These are phyloP conservation scores for Solanum pinnatisectum DNA, from an alignment of 257 asterid species.

Conservation along the genomic window DNA sequence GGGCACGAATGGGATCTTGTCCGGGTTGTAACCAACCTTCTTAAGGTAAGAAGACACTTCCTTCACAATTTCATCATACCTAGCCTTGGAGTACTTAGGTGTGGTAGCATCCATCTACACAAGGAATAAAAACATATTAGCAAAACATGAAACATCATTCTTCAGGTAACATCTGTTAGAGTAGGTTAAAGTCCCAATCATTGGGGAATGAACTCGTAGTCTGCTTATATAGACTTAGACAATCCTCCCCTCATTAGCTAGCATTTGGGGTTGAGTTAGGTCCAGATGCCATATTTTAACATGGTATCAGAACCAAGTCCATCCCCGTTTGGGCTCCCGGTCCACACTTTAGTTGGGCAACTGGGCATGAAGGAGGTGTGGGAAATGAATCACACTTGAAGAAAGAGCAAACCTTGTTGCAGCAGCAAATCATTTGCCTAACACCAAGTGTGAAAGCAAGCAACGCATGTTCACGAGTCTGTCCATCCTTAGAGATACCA, in stretches of 20 bases:
- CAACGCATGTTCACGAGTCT: constrained; percentile 79
- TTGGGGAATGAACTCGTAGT: neutral
- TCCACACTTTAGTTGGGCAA: too few relatives aligned
- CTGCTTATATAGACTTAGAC: neutral
- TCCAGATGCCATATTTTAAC: neutral
- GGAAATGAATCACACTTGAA: neutral
- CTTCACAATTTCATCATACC: constrained; percentile 68
- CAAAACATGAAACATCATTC: neutral
- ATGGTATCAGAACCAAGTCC: too few relatives aligned
- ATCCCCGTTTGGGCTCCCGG: too few relatives aligned
- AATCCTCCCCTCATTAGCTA: neutral
- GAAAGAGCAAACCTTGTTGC: constrained; percentile 47
- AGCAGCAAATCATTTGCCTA: constrained; percentile 75
- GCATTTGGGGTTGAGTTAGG: neutral
- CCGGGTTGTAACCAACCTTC: constrained; percentile 83
- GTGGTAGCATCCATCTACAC: constrained; percentile 80
- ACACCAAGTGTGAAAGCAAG: constrained; percentile 85
- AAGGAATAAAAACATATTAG: neutral
- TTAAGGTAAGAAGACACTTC: constrained; percentile 75
- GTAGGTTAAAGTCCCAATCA: neutral
- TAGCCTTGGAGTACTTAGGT: constrained; percentile 69
- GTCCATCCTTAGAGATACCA: constrained; percentile 83
- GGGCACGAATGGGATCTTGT: constrained; percentile 58
- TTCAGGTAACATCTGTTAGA: neutral
- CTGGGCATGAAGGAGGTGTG: neutral